These are phyloP conservation scores for Termitomyces sp. DNA, from an alignment of 768 basidiomycete species.

Conservation along the genomic window DNA sequence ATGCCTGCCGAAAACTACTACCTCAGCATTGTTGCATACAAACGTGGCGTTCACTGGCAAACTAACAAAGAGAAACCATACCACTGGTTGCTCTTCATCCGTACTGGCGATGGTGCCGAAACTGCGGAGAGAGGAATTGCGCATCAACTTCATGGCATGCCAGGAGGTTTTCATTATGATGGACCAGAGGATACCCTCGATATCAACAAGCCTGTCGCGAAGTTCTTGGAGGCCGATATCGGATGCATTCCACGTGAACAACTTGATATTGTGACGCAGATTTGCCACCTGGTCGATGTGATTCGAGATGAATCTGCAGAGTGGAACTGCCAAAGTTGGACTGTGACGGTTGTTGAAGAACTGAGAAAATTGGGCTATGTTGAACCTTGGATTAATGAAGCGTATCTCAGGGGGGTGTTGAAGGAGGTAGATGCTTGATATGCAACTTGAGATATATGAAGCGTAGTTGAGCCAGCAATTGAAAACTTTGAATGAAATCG, in stretches of 20 bases:
- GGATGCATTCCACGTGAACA: not conserved
- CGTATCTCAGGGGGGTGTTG: not conserved
- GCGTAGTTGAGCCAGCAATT: not conserved
- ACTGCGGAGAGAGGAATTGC: not conserved
- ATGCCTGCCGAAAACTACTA: not conserved
- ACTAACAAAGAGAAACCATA: conserved; percentile 3
- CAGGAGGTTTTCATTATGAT: not conserved
- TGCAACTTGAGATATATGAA: not conserved
- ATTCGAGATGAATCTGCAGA: not conserved
- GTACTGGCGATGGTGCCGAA: not conserved
- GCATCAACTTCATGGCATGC: not conserved
- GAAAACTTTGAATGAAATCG: too few species aligned
- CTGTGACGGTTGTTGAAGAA: not conserved
- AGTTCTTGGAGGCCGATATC: not conserved
- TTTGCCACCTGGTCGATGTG: not conserved
- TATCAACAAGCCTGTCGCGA: not conserved
- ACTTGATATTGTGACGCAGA: not conserved
- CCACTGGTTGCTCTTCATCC: conserved; percentile 2
- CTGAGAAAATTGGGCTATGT: not conserved
- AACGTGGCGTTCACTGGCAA: conserved; percentile 1
- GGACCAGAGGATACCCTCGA: not conserved
- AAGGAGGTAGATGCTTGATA: conserved; percentile 1
- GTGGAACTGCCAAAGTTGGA: not conserved
- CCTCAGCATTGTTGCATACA: conserved; percentile 1
- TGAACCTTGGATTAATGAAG: not conserved